phyloP scores from a whole-genome alignment of 257 asterid species.

The Misopates orontium region DNA sequence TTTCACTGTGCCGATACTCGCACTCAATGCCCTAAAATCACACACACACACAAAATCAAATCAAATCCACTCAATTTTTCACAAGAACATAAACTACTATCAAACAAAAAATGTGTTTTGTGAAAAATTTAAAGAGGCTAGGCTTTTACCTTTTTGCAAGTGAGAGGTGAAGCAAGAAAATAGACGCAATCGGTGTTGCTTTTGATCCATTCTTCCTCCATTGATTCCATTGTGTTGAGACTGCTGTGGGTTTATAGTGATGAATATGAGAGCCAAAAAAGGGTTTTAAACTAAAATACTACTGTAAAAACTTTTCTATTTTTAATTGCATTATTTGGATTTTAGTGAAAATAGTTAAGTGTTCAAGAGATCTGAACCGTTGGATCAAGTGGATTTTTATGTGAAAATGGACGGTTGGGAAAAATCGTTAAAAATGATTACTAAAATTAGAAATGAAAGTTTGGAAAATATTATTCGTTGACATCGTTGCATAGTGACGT shows the following conservation, averaged over 20 bases:
- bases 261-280: too few species aligned
- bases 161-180: conserved; percentile 68
- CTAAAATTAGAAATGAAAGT: too few species aligned
- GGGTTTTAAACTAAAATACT: too few species aligned
- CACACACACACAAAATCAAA: neutral
- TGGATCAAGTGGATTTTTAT: too few species aligned
- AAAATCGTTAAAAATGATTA: too few species aligned
- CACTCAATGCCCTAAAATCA: conserved; percentile 60
- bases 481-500: too few species aligned
- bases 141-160: conserved; percentile 78
- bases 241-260: neutral
- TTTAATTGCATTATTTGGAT: neutral
- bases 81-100: neutral
- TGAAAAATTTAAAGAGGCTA: neutral
- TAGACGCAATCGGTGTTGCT: conserved; percentile 68
- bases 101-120: too few species aligned
- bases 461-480: too few species aligned
- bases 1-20: conserved; percentile 64
- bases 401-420: too few species aligned
- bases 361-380: too few species aligned
- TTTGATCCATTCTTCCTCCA: conserved; percentile 57
- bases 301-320: neutral
- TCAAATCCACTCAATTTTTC: neutral
- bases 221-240: neutral
- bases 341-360: too few species aligned